Base-by-base conservation (phyloP, 2,329 filamentous ascomycete species). In the Botrytis elliptica region DNA sequence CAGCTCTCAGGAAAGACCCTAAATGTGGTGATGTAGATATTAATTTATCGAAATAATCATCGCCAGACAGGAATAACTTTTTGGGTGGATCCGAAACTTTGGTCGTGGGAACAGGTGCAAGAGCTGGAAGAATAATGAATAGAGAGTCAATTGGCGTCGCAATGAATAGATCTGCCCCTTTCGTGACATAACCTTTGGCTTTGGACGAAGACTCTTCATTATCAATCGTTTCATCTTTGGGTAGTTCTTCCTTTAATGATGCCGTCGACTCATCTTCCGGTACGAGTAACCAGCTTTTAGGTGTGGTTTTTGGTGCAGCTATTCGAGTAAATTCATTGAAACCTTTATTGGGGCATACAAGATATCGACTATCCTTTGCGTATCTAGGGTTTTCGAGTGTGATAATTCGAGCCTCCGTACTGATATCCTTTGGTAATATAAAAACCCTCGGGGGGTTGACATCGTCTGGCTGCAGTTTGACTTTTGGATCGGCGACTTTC, bases 141-240 rank as follows among this genome's bases (percentile, higher is more conserved):
- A 98, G 80, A 8, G 93, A 88, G 81, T 99, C 96, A 72, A 97
- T 85, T 2, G 90, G 88, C 1, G 96, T 97, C 14, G 95, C 93
- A 74, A 98, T 83, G 79, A 92, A 92, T n/a, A 98, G 84, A 74
- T 94, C 90, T 49, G 93, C 90, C 62, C 86, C 87, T 78, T 90
- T 90, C 49, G 90, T 87, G 38, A 93, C 83, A 77, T 88, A 88
- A 20, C 87, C 89, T 46, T 78, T 77, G 72, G 70, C 73, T 46
- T 78, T 77, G 73, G 68, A 73, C 68, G 46, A 59, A 70, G 18
- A 44, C 72, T 73, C 70, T 40, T 75, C 63, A 70, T 71, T 77
- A 81, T 42, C 25, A 14, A 55, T 36, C 10, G 38, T 40, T 44
- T 78, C 46, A 77, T 77, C 72, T 60, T 71, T 70, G 77, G 75